Conservation (phyloP, 768 basidiomycete genomes). For the Rhizopogon vulgaris region DNA sequence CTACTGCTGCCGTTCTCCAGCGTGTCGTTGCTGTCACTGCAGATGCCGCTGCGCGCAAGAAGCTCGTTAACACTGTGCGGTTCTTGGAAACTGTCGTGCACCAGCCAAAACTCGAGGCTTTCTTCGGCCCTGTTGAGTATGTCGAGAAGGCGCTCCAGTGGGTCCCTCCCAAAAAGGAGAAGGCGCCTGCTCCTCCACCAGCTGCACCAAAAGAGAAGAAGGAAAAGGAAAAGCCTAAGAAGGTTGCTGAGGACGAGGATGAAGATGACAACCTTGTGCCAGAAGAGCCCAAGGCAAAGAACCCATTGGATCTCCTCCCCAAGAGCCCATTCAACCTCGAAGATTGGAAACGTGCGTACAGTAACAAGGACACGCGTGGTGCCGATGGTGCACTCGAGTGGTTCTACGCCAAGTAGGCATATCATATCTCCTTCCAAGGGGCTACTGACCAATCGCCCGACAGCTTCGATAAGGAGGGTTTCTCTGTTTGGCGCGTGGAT, state of each 20-base stretch:
- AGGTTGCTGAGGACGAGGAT: constrained; percentile 53
- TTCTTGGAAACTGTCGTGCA: constrained; percentile 83
- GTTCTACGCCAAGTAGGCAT: constrained; percentile 89
- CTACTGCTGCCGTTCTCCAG: constrained; percentile 53
- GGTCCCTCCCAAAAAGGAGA: constrained; percentile 71
- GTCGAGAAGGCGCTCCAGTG: constrained; percentile 68
- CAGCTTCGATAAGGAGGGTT: constrained; percentile 86
- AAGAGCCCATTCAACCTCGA: constrained; percentile 86
- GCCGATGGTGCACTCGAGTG: constrained; percentile 81
- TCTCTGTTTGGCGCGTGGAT: constrained; percentile 87
- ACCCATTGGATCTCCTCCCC: constrained; percentile 89
- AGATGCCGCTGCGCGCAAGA: constrained; percentile 60
- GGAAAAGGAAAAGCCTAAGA: constrained; percentile 58
- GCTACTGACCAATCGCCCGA: constrained; percentile 1
- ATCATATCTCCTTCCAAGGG: background rate
- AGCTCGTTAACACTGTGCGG: constrained; percentile 74
- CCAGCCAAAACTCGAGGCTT: constrained; percentile 66
- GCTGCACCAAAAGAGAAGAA: constrained; percentile 42
- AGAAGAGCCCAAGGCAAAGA: constrained; percentile 86
- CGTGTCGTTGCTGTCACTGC: constrained; percentile 49
- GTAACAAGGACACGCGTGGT: constrained; percentile 94
- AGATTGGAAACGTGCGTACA: constrained; percentile 97
- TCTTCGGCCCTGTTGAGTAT: constrained; percentile 57
- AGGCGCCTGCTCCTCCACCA: constrained; percentile 44
- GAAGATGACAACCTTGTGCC: constrained; percentile 73